Evolutionary conservation across 2,329 filamentous ascomycete genomes (phyloP), one percentile per base, ranked within the genome.

Genomic region (Aspergillus fischeri): DNA sequence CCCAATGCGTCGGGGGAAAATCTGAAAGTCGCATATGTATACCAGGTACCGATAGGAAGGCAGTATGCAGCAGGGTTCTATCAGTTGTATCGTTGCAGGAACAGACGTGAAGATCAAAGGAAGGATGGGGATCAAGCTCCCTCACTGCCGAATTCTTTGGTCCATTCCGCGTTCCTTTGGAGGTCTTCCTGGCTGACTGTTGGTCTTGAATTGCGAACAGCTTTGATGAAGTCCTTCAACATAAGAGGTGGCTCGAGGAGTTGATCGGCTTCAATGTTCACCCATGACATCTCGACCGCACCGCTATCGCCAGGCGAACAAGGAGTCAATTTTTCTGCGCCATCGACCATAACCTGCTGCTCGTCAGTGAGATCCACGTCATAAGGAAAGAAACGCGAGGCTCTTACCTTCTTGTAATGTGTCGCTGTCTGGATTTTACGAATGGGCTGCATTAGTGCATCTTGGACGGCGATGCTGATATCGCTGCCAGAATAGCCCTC

Each of bases 401-500:
- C 49, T 65, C 72, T 52, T 80, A 93, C 93, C 79, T 90, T 88
- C 75, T 97, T 97, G 78, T 97, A 99, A 78, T 99, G 94, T 53
- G 94, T 99, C 20, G 94, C 93, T 62, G 92, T 96, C 74, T 97
- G 88, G 65, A 99, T 97, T 77, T 97, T 95, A 60, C 94, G 84
- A 60, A 99, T 90, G 1, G 94, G 95, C 70, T 97, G 92, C 94
- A 99, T 99, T 42, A 99, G 80, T 0, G 94, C 94, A 72, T 95
- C 90, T 74, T 99, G 94, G 21, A 97, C 94, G 3, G 91, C 92
- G 70, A 97, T 97, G 68, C 84, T 86, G 67, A 99, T 97, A 84
- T 99, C 94, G 62, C 90, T 95, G 38, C 94, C 94, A 0, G 92
- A 97, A 76, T 96, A 99, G 0, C 94, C 94, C 58, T 97, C 93